Evolutionary conservation across 2,329 filamentous ascomycete species (phyloP).

Genomic region (Didymella pomorum): DNA sequence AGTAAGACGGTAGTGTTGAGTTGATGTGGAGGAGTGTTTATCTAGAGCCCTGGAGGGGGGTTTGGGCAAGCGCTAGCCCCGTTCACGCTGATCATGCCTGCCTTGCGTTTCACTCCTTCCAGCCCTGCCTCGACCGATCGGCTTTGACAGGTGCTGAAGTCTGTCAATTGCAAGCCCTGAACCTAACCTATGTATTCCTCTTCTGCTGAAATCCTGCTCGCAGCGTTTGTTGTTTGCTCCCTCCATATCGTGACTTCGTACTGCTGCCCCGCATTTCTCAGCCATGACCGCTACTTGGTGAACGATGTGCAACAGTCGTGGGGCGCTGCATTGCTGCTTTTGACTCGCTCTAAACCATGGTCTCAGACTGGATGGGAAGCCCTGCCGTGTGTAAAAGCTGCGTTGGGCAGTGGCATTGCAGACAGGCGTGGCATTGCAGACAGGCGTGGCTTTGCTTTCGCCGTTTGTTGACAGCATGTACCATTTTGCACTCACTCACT

Average conservation of each 20-base stretch:
- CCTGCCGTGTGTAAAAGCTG: not conserved
- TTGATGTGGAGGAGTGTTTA: slow-evolving; percentile 31
- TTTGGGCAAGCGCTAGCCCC: slow-evolving; percentile 5
- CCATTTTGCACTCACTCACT: not conserved
- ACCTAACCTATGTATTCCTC: not conserved
- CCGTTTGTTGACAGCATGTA: not conserved
- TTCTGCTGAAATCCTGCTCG: not conserved
- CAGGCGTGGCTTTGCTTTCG: slow-evolving; percentile 1
- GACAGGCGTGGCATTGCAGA: not conserved
- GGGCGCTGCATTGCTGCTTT: slow-evolving; percentile 18
- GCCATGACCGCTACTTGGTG: slow-evolving; percentile 20
- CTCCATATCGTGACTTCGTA: slow-evolving; percentile 5
- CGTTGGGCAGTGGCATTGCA: not conserved
- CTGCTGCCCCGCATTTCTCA: slow-evolving; percentile 32
- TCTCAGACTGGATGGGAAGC: not conserved
- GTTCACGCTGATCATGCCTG: slow-evolving; percentile 36
- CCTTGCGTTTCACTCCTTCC: slow-evolving; percentile 34
- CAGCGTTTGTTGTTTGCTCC: slow-evolving; percentile 3
- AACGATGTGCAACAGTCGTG: slow-evolving; percentile 15
- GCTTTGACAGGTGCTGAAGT: slow-evolving; percentile 23
- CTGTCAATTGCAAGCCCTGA: slow-evolving; percentile 25
- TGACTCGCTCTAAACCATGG: not conserved
- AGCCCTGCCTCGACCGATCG: slow-evolving; percentile 14
- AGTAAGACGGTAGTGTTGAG: slow-evolving; percentile 31
- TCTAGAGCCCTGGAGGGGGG: slow-evolving; percentile 24